Evolutionary conservation across 2,329 filamentous ascomycete species (phyloP).

Genomic region (Tricladium varicosporioides): DNA sequence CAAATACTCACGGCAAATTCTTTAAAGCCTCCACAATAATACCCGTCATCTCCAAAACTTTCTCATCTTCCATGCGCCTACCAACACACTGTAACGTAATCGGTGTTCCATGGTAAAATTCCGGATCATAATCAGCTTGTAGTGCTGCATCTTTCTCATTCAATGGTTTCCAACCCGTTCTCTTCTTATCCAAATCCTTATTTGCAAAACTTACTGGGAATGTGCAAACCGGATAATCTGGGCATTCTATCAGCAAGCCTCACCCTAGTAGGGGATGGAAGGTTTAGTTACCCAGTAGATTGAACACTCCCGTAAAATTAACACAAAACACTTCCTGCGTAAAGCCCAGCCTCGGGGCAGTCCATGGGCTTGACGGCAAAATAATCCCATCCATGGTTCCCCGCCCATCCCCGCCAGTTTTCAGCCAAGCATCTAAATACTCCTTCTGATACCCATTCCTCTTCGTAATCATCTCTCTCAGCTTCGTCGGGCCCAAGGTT

Average conservation of each 20-base stretch:
- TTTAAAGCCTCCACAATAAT: slow-evolving; percentile 36
- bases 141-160: slow-evolving; percentile 29
- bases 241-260: background rate
- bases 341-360: slow-evolving; percentile 34
- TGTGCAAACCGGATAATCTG: slow-evolving; percentile 36
- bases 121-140: slow-evolving; percentile 32
- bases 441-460: slow-evolving; percentile 36
- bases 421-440: slow-evolving; percentile 38
- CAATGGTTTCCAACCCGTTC: slow-evolving; percentile 26
- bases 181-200: slow-evolving; percentile 35
- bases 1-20: background rate
- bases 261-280: background rate
- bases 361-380: slow-evolving; percentile 34
- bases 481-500: slow-evolving; percentile 28
- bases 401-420: slow-evolving; percentile 32
- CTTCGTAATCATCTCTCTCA: slow-evolving; percentile 32
- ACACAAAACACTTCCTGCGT: slow-evolving; percentile 31
- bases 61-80: slow-evolving; percentile 33
- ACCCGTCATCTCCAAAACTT: slow-evolving; percentile 38
- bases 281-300: slow-evolving; percentile 29
- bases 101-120: slow-evolving; percentile 33
- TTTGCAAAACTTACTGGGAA: slow-evolving; percentile 44
- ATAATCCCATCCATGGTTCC: slow-evolving; percentile 37
- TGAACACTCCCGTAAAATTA: slow-evolving; percentile 32
- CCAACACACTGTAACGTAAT: slow-evolving; percentile 32